Conservation (phyloP, 257 asterid species). For the Nicotiana tabacum region DNA sequence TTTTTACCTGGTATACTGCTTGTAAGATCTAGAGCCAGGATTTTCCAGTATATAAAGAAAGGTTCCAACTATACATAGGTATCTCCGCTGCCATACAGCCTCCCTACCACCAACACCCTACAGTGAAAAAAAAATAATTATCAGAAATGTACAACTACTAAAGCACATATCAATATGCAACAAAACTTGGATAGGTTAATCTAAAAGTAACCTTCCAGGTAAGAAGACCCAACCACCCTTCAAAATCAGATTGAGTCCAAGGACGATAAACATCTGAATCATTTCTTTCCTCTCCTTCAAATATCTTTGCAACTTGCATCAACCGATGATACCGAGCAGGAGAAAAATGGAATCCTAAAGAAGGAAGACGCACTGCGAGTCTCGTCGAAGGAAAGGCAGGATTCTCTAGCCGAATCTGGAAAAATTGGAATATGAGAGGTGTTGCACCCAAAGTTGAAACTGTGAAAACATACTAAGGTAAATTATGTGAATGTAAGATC, state of each 20-base stretch:
- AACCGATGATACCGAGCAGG: slow-evolving; percentile 98
- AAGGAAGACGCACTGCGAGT: slow-evolving; percentile 82
- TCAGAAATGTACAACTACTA: slow-evolving; percentile 1
- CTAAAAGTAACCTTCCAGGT: slow-evolving; percentile 59
- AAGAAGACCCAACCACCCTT: slow-evolving; percentile 79
- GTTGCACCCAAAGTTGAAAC: neutral
- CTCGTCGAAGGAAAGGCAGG: slow-evolving; percentile 72
- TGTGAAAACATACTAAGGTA: neutral
- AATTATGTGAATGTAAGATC: neutral
- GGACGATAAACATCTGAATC: slow-evolving; percentile 49
- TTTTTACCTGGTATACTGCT: slow-evolving; percentile 69
- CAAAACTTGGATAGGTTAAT: neutral
- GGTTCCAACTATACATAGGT: slow-evolving; percentile 85
- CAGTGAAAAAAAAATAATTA: slow-evolving; percentile 18
- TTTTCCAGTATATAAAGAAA: slow-evolving; percentile 69
- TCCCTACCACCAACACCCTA: slow-evolving; percentile 99
- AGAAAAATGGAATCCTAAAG: slow-evolving; percentile 83
- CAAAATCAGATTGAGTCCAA: slow-evolving; percentile 92
- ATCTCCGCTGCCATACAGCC: slow-evolving; percentile 95
- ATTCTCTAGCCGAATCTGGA: slow-evolving; percentile 78
- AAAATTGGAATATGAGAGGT: slow-evolving; percentile 17
- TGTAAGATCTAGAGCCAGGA: slow-evolving; percentile 76
- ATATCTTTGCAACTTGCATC: slow-evolving; percentile 76
- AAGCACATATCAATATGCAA: neutral
- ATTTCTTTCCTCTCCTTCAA: slow-evolving; percentile 53